Conservation (phyloP, 31 red algal genomes). For the Asparagopsis taxiformis region DNA sequence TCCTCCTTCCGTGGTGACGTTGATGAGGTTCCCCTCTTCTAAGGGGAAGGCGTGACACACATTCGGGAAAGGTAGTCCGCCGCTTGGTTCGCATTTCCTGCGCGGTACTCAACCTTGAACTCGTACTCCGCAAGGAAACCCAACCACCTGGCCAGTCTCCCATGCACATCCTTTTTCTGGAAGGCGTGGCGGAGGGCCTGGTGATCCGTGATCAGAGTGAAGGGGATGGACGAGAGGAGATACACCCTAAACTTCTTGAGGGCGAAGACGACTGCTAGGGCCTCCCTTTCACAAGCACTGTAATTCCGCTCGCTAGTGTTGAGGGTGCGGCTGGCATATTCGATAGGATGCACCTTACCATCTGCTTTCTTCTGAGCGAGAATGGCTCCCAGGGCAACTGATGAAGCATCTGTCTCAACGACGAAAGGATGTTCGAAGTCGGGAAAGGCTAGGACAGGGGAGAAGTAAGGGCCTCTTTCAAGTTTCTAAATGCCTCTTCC, state of each 20-base stretch:
- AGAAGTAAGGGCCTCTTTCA: no score
- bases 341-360: no score
- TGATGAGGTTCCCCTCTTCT: no score
- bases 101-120: conserved; percentile 13
- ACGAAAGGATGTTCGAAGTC: no score
- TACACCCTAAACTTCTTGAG: conserved; percentile 14
- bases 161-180: conserved; percentile 25
- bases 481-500: neutral
- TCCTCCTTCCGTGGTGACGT: no score
- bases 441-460: no score
- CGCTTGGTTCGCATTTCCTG: neutral
- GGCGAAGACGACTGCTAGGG: conserved; percentile 20
- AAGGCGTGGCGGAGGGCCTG: conserved; percentile 13
- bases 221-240: neutral
- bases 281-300: conserved; percentile 23
- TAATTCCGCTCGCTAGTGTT: conserved; percentile 30
- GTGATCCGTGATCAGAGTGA: conserved; percentile 16
- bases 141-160: conserved; percentile 20
- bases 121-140: conserved; percentile 37
- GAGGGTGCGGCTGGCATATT: no score
- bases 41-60: neutral
- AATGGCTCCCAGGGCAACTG: no score
- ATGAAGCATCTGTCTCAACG: no score
- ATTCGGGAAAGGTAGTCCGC: conserved; percentile 14
- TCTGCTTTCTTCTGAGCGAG: no score